Base-by-base conservation (phyloP, 441 rosid species). In the Geranium incanum region DNA sequence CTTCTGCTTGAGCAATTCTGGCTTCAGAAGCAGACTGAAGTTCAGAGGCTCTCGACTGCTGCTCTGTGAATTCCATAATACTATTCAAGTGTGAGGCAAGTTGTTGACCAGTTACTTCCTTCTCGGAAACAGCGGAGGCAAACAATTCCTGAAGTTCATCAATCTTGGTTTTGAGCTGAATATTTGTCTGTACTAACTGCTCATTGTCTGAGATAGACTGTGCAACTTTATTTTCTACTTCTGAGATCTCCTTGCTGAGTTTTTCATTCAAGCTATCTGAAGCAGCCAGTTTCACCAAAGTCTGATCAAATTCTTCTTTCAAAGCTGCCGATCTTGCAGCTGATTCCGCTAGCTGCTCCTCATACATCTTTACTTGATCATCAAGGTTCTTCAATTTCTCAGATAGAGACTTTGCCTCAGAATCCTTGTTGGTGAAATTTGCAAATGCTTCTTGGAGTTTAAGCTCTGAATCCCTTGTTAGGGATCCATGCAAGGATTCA, bases 101-200 rank as follows among this genome's bases (percentile, higher is more conserved):
- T 78, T 84, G 85, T 75, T 83, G 82, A 78, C 86, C 66, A 11
- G 84, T 77, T 67, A 72, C 71, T 75, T 93, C 99, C 84, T 85
- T 91, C 78, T 93, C 95, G n/a, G 82, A 84, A 74, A 76, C 70
- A 68, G 86, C 78, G 65, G 89, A 75, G 78, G 78, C 79, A 16
- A 91, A 79, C 82, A 84, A 71, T 72, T 85, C 90, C 73, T 89
- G 85, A 75, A 93, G 93, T 74, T 93, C 98, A 68, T 86, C 85
- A 37, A 91, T 78, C 81, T 83, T 87, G 71, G 70, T 78, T 76
- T 87, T 88, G 18, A 93, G 96, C 71, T 93, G 95, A 75, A 76
- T 84, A 83, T 89, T 95, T 62, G 95, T 87, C 84, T 83, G 92
- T 39, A 81, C 87, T 60, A 92, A 78, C 41, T 88, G 83, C 75